Evolutionary conservation across 2,329 filamentous ascomycete genomes (phyloP).

Genomic region (Cladobotryum mycophilum): DNA sequence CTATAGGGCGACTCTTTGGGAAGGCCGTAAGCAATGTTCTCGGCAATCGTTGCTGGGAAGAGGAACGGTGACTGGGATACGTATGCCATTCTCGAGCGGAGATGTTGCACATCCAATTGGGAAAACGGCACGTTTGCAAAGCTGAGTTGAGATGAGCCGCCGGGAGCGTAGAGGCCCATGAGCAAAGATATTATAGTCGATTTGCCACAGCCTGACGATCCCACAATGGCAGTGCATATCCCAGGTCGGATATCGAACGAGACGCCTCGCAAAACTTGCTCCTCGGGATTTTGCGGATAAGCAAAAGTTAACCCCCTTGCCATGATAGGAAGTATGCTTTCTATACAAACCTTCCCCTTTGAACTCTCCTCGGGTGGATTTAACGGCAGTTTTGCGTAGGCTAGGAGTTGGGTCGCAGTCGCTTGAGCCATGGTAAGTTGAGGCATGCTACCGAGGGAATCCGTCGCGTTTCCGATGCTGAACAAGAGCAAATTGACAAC

Average conservation of each 20-base stretch:
- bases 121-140: slow-evolving; percentile 53
- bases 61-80: slow-evolving; percentile 67
- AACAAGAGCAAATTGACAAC: slow-evolving; percentile 83
- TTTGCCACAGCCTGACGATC: slow-evolving; percentile 84
- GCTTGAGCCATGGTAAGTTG: slow-evolving; percentile 71
- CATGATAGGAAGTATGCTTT: slow-evolving; percentile 40
- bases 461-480: slow-evolving; percentile 65
- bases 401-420: slow-evolving; percentile 66
- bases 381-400: slow-evolving; percentile 56
- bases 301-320: slow-evolving; percentile 55
- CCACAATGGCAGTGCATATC: slow-evolving; percentile 71
- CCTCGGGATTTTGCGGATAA: slow-evolving; percentile 55
- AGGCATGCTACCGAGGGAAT: slow-evolving; percentile 67
- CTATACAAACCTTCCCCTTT: slow-evolving; percentile 28
- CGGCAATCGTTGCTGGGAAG: slow-evolving; percentile 57
- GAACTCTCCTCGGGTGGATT: slow-evolving; percentile 51
- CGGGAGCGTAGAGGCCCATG: slow-evolving; percentile 59
- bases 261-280: slow-evolving; percentile 55
- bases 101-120: slow-evolving; percentile 50
- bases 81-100: slow-evolving; percentile 58
- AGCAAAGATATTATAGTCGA: slow-evolving; percentile 74
- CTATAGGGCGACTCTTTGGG: slow-evolving; percentile 45
- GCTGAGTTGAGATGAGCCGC: slow-evolving; percentile 36
- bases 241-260: slow-evolving; percentile 58
- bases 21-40: slow-evolving; percentile 74